Evolutionary conservation across 83 land plant species (phyloP).

Genomic region (Picea engelmannii): DNA sequence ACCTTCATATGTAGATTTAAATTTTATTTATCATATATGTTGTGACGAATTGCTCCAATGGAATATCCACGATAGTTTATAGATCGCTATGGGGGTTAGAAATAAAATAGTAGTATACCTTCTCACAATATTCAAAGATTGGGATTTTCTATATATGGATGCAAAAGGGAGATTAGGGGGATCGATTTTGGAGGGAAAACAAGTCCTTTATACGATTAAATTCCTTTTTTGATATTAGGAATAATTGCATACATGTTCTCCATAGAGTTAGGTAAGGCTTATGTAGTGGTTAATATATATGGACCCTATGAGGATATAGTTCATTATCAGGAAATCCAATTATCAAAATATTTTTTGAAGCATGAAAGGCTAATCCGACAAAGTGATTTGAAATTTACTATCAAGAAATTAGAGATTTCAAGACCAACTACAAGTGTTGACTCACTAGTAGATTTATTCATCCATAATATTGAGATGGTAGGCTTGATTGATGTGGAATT

Average conservation of each 20-base stretch:
- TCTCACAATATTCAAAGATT: neutral
- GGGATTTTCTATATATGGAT: neutral
- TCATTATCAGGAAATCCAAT: neutral
- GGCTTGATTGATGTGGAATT: neutral
- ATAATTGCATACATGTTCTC: neutral
- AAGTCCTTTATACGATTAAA: neutral
- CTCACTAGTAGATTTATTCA: neutral
- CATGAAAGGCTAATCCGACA: neutral
- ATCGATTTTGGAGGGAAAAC: neutral
- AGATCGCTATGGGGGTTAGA: neutral
- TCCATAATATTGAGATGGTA: neutral
- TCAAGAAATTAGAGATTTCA: neutral
- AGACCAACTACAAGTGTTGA: neutral
- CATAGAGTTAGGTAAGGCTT: neutral
- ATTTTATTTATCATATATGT: too few species aligned
- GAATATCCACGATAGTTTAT: neutral
- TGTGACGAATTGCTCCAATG: neutral
- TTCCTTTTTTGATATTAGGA: neutral
- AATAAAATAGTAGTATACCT: neutral
- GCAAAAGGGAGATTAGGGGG: neutral
- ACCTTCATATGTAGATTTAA: too few species aligned
- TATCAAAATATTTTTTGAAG: neutral
- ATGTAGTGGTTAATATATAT: neutral
- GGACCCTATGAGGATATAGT: neutral
- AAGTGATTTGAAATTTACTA: neutral